Conservation (phyloP, 2,329 filamentous ascomycete genomes). For the Fusarium dimerum region DNA sequence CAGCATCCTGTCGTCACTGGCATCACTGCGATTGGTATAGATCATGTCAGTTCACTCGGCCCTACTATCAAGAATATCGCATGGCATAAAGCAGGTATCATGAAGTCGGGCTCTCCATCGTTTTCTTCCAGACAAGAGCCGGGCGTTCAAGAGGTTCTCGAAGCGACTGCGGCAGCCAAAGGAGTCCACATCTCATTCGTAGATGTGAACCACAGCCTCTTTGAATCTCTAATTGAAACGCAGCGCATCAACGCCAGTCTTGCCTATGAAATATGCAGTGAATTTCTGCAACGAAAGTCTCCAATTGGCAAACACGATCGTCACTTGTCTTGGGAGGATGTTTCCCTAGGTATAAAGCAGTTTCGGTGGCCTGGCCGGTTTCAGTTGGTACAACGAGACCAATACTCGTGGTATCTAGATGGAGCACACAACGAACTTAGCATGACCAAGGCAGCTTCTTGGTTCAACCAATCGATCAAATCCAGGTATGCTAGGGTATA, state of each 20-base stretch:
- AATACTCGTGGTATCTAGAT: constrained; percentile 40
- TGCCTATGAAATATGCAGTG: constrained; percentile 26
- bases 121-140: constrained; percentile 39
- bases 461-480: constrained; percentile 20
- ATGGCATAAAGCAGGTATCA: constrained; percentile 54
- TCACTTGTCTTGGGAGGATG: constrained; percentile 21
- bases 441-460: constrained; percentile 36
- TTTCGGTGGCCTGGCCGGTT: constrained; percentile 38
- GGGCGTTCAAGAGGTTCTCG: constrained; percentile 33
- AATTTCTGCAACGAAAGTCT: constrained; percentile 25
- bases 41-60: constrained; percentile 47
- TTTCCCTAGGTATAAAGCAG: constrained; percentile 24
- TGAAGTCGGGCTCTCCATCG: constrained; percentile 42
- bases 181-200: constrained; percentile 31
- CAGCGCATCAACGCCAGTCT: constrained; percentile 36
- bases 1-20: constrained; percentile 42
- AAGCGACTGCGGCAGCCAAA: constrained; percentile 37
- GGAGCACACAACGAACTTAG: constrained; percentile 45
- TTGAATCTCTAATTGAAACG: constrained; percentile 24
- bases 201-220: constrained; percentile 10
- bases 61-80: constrained; percentile 48
- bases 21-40: constrained; percentile 48
- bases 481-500: too few relatives aligned
- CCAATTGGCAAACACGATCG: constrained; percentile 4
- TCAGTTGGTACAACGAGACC: constrained; percentile 28